These are phyloP conservation scores for Stachybotrys chartarum DNA, from an alignment of 2,329 filamentous ascomycete species.

Conservation along the genomic window DNA sequence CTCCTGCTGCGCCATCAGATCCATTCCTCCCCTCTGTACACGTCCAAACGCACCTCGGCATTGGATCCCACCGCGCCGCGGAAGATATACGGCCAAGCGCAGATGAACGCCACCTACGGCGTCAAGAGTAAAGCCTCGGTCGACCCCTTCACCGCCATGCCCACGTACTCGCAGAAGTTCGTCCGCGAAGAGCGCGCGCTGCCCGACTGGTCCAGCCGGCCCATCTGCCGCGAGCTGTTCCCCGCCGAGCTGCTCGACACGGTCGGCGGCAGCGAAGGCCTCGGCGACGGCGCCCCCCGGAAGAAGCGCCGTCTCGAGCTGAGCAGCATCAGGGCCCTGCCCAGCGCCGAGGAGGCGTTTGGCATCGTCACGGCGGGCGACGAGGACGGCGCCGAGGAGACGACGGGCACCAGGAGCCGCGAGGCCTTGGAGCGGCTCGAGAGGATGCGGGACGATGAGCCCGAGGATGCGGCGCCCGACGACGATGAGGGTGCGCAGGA, in stretches of 20 bases:
- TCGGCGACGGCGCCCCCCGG: slow-evolving; percentile 21
- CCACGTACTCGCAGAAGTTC: slow-evolving; percentile 52
- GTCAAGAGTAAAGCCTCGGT: slow-evolving; percentile 47
- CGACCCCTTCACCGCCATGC: slow-evolving; percentile 52
- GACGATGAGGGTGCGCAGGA: slow-evolving; percentile 41
- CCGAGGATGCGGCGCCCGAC: slow-evolving; percentile 38
- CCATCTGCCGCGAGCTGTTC: slow-evolving; percentile 47
- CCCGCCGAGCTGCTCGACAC: slow-evolving; percentile 49
- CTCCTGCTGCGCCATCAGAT: slow-evolving; percentile 50
- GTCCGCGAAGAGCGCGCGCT: slow-evolving; percentile 42
- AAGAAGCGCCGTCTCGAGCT: slow-evolving; percentile 40
- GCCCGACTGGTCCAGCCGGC: slow-evolving; percentile 44
- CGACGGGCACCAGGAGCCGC: slow-evolving; percentile 19
- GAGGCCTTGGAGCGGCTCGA: slow-evolving; percentile 38
- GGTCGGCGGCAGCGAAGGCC: slow-evolving; percentile 35
- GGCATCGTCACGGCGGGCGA: slow-evolving; percentile 22
- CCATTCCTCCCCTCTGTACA: slow-evolving; percentile 49
- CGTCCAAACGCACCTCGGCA: slow-evolving; percentile 39
- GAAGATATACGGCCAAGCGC: slow-evolving; percentile 48
- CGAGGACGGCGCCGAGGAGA: slow-evolving; percentile 20
- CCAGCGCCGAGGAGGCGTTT: slow-evolving; percentile 45
- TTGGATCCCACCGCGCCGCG: slow-evolving; percentile 31
- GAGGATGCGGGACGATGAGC: slow-evolving; percentile 42
- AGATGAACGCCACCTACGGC: slow-evolving; percentile 50
- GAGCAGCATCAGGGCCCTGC: slow-evolving; percentile 38